Evolutionary conservation across 192 early-diverging fungal species (phyloP), one percentile per base, ranked within the genome.

Genomic region (Rhizophagus prolifer): DNA sequence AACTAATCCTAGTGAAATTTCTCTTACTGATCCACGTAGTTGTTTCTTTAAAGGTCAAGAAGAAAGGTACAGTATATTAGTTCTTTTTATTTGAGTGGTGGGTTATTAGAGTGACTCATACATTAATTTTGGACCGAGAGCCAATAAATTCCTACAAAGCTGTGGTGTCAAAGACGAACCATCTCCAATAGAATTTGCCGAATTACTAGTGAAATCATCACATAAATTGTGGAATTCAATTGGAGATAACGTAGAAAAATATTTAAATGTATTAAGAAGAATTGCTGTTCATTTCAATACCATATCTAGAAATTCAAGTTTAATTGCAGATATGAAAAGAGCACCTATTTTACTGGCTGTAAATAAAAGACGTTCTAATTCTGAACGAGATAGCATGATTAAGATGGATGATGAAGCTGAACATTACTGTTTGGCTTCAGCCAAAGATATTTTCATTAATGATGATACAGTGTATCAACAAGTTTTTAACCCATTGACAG

Each of bases 161-260:
- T 97, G 95, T 76, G 95, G 95, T 66, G 93, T 95, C 13, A 91
- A 90, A 72, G 88, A 92, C 38, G 91, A 93, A 65, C 95, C 95
- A 0, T 87, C 91, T 0, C 88, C 91, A 4, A 58, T 87, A 13
- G 95, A 97, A 58, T 73, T 97, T 25, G 88, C 94, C 0, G 78
- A 85, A 13, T 82, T 88, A 64, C 80, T 97, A 16, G 86, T 94
- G 0, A 85, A 86, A 6, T 80, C 86, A 2, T 90, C 92, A 9
- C 70, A 82, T 1, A 41, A 84, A 31, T 91, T 93, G 80, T 83
- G 91, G 76, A 86, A 86, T 44, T 83, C 86, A 9, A 84, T 87
- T 6, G n/a, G 54, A 28, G 41, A 44, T 12, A 65, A 84, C 31
- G 87, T 85, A 47, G 90, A 93, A 78, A 84, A 82, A 44, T 97